Conservation (phyloP, 1,139 yeast genomes). For the Diutina catenulata region DNA sequence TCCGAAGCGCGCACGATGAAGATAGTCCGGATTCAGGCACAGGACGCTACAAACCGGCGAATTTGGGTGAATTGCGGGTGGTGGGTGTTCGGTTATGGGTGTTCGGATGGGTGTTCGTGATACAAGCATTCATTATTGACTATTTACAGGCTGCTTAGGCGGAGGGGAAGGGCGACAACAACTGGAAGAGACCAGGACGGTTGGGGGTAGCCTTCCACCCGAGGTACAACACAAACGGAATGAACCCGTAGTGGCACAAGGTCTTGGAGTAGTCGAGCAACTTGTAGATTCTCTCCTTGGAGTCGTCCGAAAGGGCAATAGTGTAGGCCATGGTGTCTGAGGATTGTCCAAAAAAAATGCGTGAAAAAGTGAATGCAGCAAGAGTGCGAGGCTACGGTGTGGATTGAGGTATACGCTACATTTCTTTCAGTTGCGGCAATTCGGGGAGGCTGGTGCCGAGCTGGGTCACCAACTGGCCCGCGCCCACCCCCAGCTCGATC, state of each 20-base stretch:
- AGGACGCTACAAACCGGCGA: no score
- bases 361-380: neutral
- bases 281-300: constrained; percentile 81
- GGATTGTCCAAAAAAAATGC: neutral
- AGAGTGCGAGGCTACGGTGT: neutral
- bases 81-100: no score
- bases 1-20: no score
- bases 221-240: constrained; percentile 85
- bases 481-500: neutral
- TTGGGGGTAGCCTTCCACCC: constrained; percentile 85
- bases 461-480: no score
- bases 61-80: no score
- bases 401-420: no score
- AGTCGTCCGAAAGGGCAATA: constrained; percentile 49
- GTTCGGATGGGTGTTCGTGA: no score
- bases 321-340: constrained; percentile 3
- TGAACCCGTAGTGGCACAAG: constrained; percentile 91
- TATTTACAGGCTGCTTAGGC: constrained; percentile 27
- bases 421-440: no score
- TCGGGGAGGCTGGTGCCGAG: no score
- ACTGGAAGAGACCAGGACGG: constrained; percentile 73
- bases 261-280: constrained; percentile 76
- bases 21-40: no score
- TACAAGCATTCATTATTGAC: neutral
- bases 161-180: constrained; percentile 66